Evolutionary conservation across 2,329 filamentous ascomycete species (phyloP), one percentile per base, ranked within the genome.

Genomic region (Sclerotinia spermophila): DNA sequence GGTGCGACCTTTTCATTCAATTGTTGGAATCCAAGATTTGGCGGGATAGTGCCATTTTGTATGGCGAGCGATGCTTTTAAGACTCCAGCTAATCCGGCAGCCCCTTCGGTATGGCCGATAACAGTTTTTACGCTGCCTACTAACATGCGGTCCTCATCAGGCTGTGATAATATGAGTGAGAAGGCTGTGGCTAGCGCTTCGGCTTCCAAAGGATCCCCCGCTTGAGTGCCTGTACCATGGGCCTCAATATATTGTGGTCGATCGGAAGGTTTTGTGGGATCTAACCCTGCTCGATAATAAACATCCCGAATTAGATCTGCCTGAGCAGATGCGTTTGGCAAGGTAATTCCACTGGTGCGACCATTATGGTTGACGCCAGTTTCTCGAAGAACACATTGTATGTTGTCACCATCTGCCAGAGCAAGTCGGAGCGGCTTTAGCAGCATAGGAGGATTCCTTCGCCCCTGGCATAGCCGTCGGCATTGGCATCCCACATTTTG

Each of bases 401-500:
- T 82, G 0, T 76, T 75, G 72, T 85, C 81, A 3, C 79, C 78
- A 64, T 83, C 82, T 38, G 75, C 75, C 5, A 84, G 44, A 1
- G 83, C 83, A 35, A 79, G 75, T 19, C 80, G 80, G 5, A 90
- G 79, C 1, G 82, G 82, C 78, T 91, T 91, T 55, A 91, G 75
- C 3, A 90, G 74, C 2, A 91, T 77, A 10, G 86, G 0, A 83
- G 87, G n/a, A 87, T 81, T 0, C 88, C 89, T 74, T 91, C 89
- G 1, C 88, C 89, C 48, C 88, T 82, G 0, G 85, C 87, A 75
- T 91, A 91, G 1, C 89, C 89, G 70, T 87, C 85, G n/a, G 87
- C 89, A 1, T 83, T 81, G 19, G 81, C 74, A 72, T 90, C 88
- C 73, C 87, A 89, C 10, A 84, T 84, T 69, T 83, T 48, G 15